Percentiles rank a stretch among this genome's conserved stretches.
Evolutionary conservation across 78 protist genomes (phyloP).

Genomic region (Bodo saltans): DNA sequence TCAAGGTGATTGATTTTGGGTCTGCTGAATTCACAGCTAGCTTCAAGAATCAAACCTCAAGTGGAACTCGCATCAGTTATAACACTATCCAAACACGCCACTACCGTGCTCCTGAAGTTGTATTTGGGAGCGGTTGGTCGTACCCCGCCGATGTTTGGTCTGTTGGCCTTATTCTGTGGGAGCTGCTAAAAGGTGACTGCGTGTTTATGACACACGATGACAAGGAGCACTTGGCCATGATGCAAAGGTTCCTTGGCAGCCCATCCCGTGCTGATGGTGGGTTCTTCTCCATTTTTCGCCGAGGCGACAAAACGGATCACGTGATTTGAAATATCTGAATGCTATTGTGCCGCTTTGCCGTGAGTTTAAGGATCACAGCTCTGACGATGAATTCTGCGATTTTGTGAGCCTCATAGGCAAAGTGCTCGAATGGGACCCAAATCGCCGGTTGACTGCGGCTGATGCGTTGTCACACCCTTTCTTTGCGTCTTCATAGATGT

Average conservation of each 20-base stretch:
- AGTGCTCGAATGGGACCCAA: slow-evolving; percentile 9
- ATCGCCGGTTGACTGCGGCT: slow-evolving; percentile 3
- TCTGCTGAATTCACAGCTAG: too few species aligned
- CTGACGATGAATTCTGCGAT: slow-evolving; percentile 13
- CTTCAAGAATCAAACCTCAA: too few species aligned
- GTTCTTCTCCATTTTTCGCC: not conserved
- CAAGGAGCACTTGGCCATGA: slow-evolving; percentile 2
- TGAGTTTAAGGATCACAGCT: not conserved
- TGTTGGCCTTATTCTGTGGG: slow-evolving; percentile 56
- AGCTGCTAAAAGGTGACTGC: slow-evolving; percentile 79
- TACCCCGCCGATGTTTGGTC: slow-evolving; percentile 49
- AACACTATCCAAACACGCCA: slow-evolving; percentile 86
- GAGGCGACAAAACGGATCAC: not conserved
- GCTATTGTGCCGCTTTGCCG: too few species aligned
- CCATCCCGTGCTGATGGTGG: not conserved
- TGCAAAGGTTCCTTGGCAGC: not conserved
- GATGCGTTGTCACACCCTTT: slow-evolving; percentile 27
- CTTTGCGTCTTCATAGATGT: too few species aligned
- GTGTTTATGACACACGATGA: slow-evolving; percentile 56
- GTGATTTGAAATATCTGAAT: not conserved
- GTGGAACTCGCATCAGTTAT: too few species aligned
- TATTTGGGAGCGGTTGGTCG: slow-evolving; percentile 48
- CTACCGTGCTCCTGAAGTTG: slow-evolving; percentile 90
- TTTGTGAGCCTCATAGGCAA: not conserved
- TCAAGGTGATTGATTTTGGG: too few species aligned